Conservation (phyloP, 352 stramenopile genomes). For the Thraustochytrium striatum region DNA sequence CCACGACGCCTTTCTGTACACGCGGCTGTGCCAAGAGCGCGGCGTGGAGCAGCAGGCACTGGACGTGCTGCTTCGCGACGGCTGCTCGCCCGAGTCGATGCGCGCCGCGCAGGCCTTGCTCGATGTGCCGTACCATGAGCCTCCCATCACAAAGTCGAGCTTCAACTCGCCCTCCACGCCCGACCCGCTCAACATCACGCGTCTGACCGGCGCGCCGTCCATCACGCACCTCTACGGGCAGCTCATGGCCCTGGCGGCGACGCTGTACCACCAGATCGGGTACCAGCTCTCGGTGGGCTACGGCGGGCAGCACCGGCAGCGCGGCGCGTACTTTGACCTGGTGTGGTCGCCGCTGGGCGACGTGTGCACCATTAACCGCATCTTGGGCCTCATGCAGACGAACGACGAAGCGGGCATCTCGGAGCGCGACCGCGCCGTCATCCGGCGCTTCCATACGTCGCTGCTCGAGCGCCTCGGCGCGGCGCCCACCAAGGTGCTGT, state of each 20-base stretch:
- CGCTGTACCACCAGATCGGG: conserved; percentile 40
- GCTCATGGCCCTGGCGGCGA: conserved; percentile 27
- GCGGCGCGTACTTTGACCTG: conserved; percentile 42
- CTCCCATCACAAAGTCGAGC: conserved; percentile 35
- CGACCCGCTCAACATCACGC: conserved; percentile 30
- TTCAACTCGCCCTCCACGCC: conserved; percentile 46
- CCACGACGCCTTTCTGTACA: conserved; percentile 45
- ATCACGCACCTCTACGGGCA: conserved; percentile 38
- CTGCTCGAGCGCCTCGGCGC: background rate
- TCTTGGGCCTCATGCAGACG: background rate
- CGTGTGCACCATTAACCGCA: conserved; percentile 9
- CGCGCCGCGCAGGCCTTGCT: background rate
- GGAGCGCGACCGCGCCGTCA: background rate
- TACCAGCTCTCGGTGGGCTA: conserved; percentile 36
- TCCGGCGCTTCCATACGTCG: conserved; percentile 3
- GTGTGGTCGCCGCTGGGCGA: conserved; percentile 30
- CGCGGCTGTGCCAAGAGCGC: conserved; percentile 37
- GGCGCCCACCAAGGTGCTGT: background rate
- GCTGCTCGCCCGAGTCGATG: background rate
- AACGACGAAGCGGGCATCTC: background rate
- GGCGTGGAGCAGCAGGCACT: background rate
- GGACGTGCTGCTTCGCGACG: background rate
- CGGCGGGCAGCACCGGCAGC: conserved; percentile 41
- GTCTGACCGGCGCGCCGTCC: background rate
- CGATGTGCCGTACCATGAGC: conserved; percentile 32